Conservation (phyloP, 495 filamentous ascomycete species). For the Hyaloscypha hepaticicola region DNA sequence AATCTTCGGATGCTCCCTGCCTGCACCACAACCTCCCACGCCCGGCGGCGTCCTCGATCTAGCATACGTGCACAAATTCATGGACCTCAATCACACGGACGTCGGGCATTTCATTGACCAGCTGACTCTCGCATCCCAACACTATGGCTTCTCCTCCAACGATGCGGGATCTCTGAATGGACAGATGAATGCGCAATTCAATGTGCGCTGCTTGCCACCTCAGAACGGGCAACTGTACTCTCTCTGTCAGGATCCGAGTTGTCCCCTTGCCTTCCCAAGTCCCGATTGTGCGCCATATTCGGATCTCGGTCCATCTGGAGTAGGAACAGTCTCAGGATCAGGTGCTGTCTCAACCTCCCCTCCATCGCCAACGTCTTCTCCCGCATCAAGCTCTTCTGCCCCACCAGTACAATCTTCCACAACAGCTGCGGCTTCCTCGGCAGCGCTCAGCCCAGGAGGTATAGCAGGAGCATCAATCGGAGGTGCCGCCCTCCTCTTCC, state of each 20-base stretch:
- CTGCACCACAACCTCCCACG: conserved; percentile 7
- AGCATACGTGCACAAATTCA: conserved; percentile 30
- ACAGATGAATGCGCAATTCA: conserved; percentile 23
- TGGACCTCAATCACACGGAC: conserved; percentile 30
- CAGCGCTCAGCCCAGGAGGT: conserved; percentile 16
- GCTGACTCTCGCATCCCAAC: conserved; percentile 11
- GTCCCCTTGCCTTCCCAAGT: conserved; percentile 25
- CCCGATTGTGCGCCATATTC: conserved; percentile 26
- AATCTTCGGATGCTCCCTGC: conserved; percentile 27
- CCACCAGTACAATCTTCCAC: not conserved
- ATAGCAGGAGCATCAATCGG: conserved; percentile 30
- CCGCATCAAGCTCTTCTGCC: conserved; percentile 11
- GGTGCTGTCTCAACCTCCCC: not conserved
- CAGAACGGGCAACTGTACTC: conserved; percentile 12
- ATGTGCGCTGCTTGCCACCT: conserved; percentile 27
- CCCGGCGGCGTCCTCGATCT: conserved; percentile 13
- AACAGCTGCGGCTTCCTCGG: not conserved
- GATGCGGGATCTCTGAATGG: conserved; percentile 20
- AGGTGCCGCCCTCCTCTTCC: conserved; percentile 23
- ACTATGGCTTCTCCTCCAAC: conserved; percentile 28
- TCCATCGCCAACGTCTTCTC: conserved; percentile 3
- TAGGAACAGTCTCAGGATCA: not conserved
- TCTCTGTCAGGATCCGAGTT: conserved; percentile 25
- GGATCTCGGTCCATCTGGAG: conserved; percentile 20
- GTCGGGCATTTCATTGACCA: conserved; percentile 31